These are phyloP conservation scores for Diplodia seriata DNA, from an alignment of 2,329 filamentous ascomycete species.

Conservation along the genomic window DNA sequence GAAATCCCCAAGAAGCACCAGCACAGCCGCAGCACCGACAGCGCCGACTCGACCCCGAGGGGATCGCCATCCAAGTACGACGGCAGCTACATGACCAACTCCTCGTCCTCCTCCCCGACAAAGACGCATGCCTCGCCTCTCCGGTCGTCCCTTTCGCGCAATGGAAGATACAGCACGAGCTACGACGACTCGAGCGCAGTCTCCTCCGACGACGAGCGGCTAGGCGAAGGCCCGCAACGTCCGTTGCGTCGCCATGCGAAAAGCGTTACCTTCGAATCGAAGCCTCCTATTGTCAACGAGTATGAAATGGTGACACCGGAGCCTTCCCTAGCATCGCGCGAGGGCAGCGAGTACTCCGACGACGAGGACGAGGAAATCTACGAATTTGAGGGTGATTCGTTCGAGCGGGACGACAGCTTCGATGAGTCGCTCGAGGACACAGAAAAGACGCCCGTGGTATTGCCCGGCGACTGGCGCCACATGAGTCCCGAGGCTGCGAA, in stretches of 20 bases:
- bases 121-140: constrained; percentile 69
- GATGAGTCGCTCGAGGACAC: constrained; percentile 95
- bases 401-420: constrained; percentile 84
- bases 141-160: constrained; percentile 84
- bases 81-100: constrained; percentile 50
- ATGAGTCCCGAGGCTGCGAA: constrained; percentile 71
- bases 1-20: constrained; percentile 39
- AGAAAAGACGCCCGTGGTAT: constrained; percentile 96
- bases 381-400: constrained; percentile 64
- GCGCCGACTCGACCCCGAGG: constrained; percentile 65
- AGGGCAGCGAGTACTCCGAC: constrained; percentile 84
- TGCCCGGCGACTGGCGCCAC: constrained; percentile 92
- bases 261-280: constrained; percentile 95
- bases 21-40: constrained; percentile 58
- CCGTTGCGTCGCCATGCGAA: constrained; percentile 87
- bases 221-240: constrained; percentile 60
- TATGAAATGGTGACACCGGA: constrained; percentile 98
- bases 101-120: constrained; percentile 33
- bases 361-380: constrained; percentile 76
- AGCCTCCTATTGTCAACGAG: constrained; percentile 92
- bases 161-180: constrained; percentile 58
- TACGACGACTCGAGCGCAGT: constrained; percentile 48
- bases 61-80: constrained; percentile 67
- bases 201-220: constrained; percentile 61
- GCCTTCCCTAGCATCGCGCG: constrained; percentile 89